phyloP scores from a whole-genome alignment of 164 flowering plant species.

The Liquidambar formosana region DNA sequence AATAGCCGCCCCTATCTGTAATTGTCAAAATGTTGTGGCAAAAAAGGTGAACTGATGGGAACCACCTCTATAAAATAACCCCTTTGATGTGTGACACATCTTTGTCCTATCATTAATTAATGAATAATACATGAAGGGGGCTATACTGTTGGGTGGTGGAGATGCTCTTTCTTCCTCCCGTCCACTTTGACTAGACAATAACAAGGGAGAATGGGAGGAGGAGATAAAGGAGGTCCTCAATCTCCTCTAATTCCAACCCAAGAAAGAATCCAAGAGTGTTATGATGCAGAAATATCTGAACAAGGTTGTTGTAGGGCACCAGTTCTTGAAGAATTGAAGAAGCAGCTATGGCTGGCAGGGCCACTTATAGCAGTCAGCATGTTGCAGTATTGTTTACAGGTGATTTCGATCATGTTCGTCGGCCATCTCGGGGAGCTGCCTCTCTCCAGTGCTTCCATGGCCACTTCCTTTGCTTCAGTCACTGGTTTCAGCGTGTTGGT shows the following conservation, averaged over 20 bases:
- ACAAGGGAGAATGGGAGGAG: not conserved
- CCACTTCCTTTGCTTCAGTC: slow-evolving; percentile 54
- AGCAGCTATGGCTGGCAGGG: slow-evolving; percentile 40
- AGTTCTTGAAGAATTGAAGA: slow-evolving; percentile 31
- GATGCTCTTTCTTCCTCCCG: not conserved
- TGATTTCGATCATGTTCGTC: slow-evolving; percentile 52
- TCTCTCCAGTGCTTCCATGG: slow-evolving; percentile 60
- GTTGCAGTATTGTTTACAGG: slow-evolving; percentile 40
- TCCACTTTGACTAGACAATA: not conserved
- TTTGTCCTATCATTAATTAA: too few species aligned
- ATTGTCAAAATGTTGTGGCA: too few species aligned
- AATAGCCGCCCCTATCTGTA: too few species aligned
- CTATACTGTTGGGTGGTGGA: too few species aligned
- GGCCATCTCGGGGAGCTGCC: slow-evolving; percentile 55
- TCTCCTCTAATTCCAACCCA: slow-evolving; percentile 6
- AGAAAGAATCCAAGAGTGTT: not conserved
- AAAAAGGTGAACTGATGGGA: too few species aligned
- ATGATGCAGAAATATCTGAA: not conserved
- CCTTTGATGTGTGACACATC: too few species aligned
- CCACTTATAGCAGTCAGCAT: slow-evolving; percentile 43
- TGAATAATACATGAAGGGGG: too few species aligned
- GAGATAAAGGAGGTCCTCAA: not conserved
- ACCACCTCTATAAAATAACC: too few species aligned
- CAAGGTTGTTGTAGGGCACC: not conserved
- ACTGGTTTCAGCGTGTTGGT: slow-evolving; percentile 57